Percentiles rank a stretch among this genome's conserved stretches.
These are phyloP conservation scores for Castanea sativa DNA, from an alignment of 306 rosid species.

Conservation along the genomic window DNA sequence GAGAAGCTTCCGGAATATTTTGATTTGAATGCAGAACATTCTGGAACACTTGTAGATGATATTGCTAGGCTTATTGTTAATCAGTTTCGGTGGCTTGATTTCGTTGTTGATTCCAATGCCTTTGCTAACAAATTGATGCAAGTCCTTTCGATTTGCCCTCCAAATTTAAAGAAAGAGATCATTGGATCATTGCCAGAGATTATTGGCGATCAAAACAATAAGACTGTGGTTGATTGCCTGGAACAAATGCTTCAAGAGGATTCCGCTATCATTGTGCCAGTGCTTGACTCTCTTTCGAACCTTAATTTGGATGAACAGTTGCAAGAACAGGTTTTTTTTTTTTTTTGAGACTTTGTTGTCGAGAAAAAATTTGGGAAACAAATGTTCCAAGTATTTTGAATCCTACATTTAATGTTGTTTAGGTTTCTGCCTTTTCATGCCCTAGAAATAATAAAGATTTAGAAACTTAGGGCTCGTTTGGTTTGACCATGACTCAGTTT, in stretches of 20 bases:
- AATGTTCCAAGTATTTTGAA: not conserved
- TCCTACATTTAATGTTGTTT: not conserved
- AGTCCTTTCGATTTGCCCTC: conserved; percentile 33
- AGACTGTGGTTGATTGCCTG: conserved; percentile 29
- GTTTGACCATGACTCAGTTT: no score
- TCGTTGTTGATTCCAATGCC: conserved; percentile 29
- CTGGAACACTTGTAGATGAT: conserved; percentile 29
- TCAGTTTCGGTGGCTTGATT: conserved; percentile 47
- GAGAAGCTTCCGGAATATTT: conserved; percentile 45
- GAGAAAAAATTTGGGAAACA: not conserved
- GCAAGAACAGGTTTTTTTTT: conserved; percentile 33
- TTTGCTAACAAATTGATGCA: conserved; percentile 37
- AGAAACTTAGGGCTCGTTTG: not conserved
- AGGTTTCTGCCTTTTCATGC: not conserved
- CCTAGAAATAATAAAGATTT: not conserved
- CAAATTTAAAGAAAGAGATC: conserved; percentile 40
- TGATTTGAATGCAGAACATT: conserved; percentile 3
- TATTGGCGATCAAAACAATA: conserved; percentile 31
- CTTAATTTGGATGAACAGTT: conserved; percentile 32
- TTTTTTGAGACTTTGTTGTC: not conserved
- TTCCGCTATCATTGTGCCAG: conserved; percentile 27
- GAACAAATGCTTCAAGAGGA: conserved; percentile 42
- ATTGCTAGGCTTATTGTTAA: conserved; percentile 36
- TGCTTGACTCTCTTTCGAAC: conserved; percentile 36
- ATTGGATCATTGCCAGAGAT: conserved; percentile 44